Percentiles rank a stretch among this genome's conserved stretches.
Evolutionary conservation across 2,329 filamentous ascomycete genomes (phyloP).

Genomic region (Verticillium klebahnii): DNA sequence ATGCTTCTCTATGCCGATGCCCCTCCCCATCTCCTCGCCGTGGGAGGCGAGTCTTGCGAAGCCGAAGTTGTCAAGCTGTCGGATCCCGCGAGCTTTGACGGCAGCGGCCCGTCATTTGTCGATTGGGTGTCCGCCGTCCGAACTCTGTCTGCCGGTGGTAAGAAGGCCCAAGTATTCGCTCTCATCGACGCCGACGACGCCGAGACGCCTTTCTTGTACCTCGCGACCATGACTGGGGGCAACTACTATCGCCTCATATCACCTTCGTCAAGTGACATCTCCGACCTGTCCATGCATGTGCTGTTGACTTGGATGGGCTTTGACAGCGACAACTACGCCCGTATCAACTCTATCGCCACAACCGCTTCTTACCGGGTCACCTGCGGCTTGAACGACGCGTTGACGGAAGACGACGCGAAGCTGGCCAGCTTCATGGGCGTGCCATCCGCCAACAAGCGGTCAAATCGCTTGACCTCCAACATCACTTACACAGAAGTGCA

Average conservation of each 20-base stretch:
- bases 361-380: background rate
- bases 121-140: slow-evolving; percentile 38
- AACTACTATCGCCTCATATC: slow-evolving; percentile 28
- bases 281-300: slow-evolving; percentile 34
- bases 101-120: slow-evolving; percentile 27
- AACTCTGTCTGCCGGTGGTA: slow-evolving; percentile 26
- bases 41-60: slow-evolving; percentile 20
- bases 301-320: slow-evolving; percentile 40
- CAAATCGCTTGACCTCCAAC: background rate
- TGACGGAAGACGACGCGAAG: slow-evolving; percentile 2
- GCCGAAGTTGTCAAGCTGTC: slow-evolving; percentile 7
- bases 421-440: slow-evolving; percentile 3
- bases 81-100: slow-evolving; percentile 19
- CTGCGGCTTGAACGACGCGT: background rate
- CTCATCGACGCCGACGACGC: slow-evolving; percentile 25
- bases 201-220: slow-evolving; percentile 32
- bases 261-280: slow-evolving; percentile 21
- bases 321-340: slow-evolving; percentile 15
- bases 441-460: background rate
- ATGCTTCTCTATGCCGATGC: slow-evolving; percentile 44
- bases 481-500: background rate
- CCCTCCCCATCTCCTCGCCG: slow-evolving; percentile 35
- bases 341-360: background rate
- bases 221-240: slow-evolving; percentile 36
- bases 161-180: slow-evolving; percentile 38